Evolutionary conservation across 768 basidiomycete species (phyloP), one percentile per base, ranked within the genome.

Genomic region (Xerocomellus amylosporus): DNA sequence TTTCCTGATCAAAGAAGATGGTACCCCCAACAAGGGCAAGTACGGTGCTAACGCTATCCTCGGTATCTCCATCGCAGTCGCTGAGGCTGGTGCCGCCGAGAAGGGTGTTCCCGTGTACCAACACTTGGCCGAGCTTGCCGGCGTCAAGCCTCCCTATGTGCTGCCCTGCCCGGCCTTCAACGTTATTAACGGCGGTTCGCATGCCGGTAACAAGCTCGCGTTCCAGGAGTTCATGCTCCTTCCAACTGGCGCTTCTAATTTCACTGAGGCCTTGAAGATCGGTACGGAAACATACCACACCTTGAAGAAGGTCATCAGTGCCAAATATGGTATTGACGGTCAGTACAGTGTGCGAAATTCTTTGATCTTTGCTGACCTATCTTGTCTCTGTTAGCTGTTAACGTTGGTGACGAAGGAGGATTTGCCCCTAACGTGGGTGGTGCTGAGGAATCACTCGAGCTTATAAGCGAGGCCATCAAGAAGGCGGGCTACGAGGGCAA

Each of bases 211-310:
- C 84, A 95, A 96, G 76, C 90, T 99, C 59, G 97, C 97, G 37
- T 99, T 98, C 91, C 97, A 99, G 77, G 97, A 99, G 76, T 99
- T 99, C 82, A 98, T 99, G 97, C 82, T 99, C 64, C 82, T 98
- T 59, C 96, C 97, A 58, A 95, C 93, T 57, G 96, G 95, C 49
- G 97, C 97, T 48, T 64, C 79, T 17, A 82, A 81, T 55, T 99
- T 98, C 82, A 86, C 90, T 31, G 95, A 99, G 80, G 94, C 97
- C 54, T 87, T 99, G 87, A 96, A 98, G 79, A 94, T 96, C 56
- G 97, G 97, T 57, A 90, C 95, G 10, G 97, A 99, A 77, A 95
- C 92, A 22, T 97, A 97, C 78, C 94, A 97, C 80, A 90, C 88
- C 61, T 80, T 98, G 70, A 99, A 99, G 83, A 97, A 94, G 81